Base-by-base conservation (phyloP, 176 grass and related monocot species). In the Miscanthus lutarioriparius region DNA sequence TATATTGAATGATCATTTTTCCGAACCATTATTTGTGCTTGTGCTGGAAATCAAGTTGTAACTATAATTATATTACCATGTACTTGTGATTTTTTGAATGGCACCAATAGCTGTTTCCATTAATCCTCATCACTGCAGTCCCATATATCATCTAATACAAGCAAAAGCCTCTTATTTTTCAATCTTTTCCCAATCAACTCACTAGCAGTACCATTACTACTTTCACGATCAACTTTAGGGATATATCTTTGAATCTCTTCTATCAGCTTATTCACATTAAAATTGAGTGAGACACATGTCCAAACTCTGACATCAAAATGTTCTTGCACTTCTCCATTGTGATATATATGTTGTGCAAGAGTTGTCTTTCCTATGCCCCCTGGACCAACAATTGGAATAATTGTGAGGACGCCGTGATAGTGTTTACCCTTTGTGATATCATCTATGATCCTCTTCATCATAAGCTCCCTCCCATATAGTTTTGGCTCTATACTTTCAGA, bases 281-380 rank as follows among this genome's bases (percentile, higher is more conserved):
- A 83, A 68, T 54, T 44, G 64, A 76, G 45, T 0, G 86, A 83
- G 1, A 88, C 79, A 32, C 56, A 77, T n/a, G 70, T 22, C 86
- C 86, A 88, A 27, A 83, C 22, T 5, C 2, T 62, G 43, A 69
- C 54, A 10, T 88, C 1, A 32, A 88, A 88, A 67, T 77, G 41
- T 0, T 19, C 1, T 17, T 36, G 11, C 9, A 82, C 70, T 82
- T 25, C 33, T 10, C 1, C 4, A 12, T 26, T 78, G n/a, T 68
- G 82, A 25, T 82, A 78, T 53, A 82, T 33, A 13, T 76, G 43
- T 63, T 88, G 61, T 69, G 45, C 56, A 69, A 83, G 79, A 62
- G 86, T 88, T 20, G 79, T 88, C 54, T 88, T 88, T 41, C 79
- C 86, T 69, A 88, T 36, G 20, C 86, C 87, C 19, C 87, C 75